Base-by-base conservation (phyloP, 2,329 filamentous ascomycete species). In the Diaporthe ampelina region DNA sequence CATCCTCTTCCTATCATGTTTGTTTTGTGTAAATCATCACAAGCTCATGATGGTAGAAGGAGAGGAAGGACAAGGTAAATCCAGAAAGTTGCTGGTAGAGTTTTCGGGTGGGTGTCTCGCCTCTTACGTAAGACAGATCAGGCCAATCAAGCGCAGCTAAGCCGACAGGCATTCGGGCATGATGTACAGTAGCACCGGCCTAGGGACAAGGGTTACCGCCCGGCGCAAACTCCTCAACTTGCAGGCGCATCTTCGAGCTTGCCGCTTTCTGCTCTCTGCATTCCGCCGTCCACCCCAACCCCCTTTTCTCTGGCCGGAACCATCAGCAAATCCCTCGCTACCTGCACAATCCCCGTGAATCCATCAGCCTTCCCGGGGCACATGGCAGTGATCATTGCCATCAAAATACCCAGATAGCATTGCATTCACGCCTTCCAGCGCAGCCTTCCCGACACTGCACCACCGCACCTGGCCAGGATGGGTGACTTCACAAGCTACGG, bases 1-100 rank as follows among this genome's bases (percentile, higher is more conserved):
- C 89, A 91, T 86, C 88, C 90, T 92, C 90, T 92, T 92, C 90
- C 90, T 92, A 92, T 92, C 88, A 90, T 90, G 83, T 83, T 84
- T 86, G 85, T 84, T 86, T 85, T 77, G 82, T 80, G 82, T 81
- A 83, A 88, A 90, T 91, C 90, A 91, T 92, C 90, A 92, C 82
- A 73, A 91, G 89, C 89, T 86, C 82, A 82, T 77, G 81, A 82
- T 80, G 78, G 50, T 56, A 32, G n/a, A 29, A 61, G 19, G 75
- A 78, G 77, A 79, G 56, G 40, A n/a, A 11, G 45, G 71, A 68
- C 76, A 75, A 75, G 73, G 50, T 9, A 11, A 17, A 13, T 26
- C 48, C n/a, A 43, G 57, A 65, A 50, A 11, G 48, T 21, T 40
- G 56, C 19, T n/a, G 68, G 59, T 74, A 73, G 73, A 75, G 52